A percentile compares a stretch with the other conserved stretches of the same genome.
phyloP scores from a whole-genome alignment of 1,284 basidiomycete species.

The Ustanciosporium gigantosporum region DNA sequence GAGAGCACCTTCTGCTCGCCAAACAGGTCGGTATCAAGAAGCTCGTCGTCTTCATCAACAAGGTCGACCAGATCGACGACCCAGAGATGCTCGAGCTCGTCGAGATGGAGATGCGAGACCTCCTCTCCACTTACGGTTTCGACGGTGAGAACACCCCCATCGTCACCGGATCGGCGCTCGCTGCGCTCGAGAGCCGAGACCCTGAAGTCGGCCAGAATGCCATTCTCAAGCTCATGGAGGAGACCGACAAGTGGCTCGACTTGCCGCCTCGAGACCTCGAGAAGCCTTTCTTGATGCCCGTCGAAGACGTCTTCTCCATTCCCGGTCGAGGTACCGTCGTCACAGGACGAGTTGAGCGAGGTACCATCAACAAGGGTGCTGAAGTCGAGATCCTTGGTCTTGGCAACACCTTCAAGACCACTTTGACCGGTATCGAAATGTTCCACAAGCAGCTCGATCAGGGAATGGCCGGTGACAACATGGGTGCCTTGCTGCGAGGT shows the following conservation, averaged over 20 bases:
- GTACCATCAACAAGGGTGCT: conserved; percentile 85
- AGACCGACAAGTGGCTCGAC: conserved; percentile 94
- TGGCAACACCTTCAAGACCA: conserved; percentile 84
- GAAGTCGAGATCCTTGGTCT: conserved; percentile 94
- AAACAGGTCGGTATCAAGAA: conserved; percentile 98
- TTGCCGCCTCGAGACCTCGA: conserved; percentile 94
- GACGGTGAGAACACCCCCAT: conserved; percentile 98
- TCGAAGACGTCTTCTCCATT: conserved; percentile 98
- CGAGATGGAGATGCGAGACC: conserved; percentile 99
- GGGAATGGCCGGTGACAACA: conserved; percentile 98
- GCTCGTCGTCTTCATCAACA: conserved; percentile 99
- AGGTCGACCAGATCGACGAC: conserved; percentile 95
- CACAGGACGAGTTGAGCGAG: conserved; percentile 96
- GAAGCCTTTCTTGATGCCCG: conserved; percentile 94
- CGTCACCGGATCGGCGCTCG: conserved; percentile 92
- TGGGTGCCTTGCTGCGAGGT: conserved; percentile 95
- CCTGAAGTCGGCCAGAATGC: conserved; percentile 78
- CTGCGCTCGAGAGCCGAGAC: conserved; percentile 85
- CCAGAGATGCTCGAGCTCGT: conserved; percentile 98
- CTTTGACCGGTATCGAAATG: conserved; percentile 97
- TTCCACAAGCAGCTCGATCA: conserved; percentile 99
- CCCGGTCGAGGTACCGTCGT: conserved; percentile 97
- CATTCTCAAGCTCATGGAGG: conserved; percentile 80
- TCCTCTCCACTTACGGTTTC: conserved; percentile 82
- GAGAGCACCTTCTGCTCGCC: conserved; percentile 95